phyloP scores from a whole-genome alignment of 768 basidiomycete genomes.

The Lentinula raphanica region DNA sequence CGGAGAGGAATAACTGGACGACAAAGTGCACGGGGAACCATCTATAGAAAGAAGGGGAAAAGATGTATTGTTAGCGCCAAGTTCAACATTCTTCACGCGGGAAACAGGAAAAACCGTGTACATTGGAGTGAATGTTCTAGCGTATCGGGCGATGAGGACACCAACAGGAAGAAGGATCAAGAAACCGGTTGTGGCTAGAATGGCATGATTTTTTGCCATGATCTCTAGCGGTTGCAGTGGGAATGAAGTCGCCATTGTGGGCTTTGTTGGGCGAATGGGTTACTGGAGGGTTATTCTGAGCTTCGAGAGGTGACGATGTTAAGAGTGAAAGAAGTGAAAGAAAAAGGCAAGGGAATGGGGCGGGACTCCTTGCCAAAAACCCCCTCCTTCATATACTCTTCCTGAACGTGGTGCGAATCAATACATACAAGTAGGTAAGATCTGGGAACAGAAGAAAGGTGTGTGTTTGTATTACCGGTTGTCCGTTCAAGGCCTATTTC shows the following conservation, averaged over 20 bases:
- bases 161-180: conserved; percentile 55
- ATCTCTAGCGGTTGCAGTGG: conserved; percentile 26
- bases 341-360: neutral
- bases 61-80: neutral
- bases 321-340: neutral
- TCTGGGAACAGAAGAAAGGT: neutral
- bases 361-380: neutral
- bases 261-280: too few species aligned
- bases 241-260: conserved; percentile 6
- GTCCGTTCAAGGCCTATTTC: neutral
- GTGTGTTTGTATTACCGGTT: neutral
- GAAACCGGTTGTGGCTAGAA: conserved; percentile 48
- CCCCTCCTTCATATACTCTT: neutral
- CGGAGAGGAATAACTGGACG: conserved; percentile 45
- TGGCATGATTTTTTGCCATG: conserved; percentile 41
- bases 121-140: conserved; percentile 44
- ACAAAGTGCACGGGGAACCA: conserved; percentile 49
- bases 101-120: conserved; percentile 22
- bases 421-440: neutral
- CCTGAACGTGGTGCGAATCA: neutral
- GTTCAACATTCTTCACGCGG: neutral
- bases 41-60: conserved; percentile 21
- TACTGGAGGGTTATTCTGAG: neutral
- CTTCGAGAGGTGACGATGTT: neutral
- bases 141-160: conserved; percentile 49